Evolutionary conservation across 2,329 filamentous ascomycete species (phyloP), one percentile per base, ranked within the genome.

Genomic region (Phaeosphaeriaceae sp.): DNA sequence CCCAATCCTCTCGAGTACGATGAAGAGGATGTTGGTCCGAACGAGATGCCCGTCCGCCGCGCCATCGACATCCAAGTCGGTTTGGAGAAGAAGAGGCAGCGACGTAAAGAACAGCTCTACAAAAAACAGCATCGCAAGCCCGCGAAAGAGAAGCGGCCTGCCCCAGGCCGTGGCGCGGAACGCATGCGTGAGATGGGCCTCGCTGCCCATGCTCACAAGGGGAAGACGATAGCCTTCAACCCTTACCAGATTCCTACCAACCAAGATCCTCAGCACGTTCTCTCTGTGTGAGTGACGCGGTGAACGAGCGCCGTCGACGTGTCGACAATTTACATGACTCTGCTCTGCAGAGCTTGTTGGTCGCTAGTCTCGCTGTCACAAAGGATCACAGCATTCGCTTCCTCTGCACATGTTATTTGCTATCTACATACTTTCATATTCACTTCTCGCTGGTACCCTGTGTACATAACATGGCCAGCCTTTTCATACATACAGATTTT

Each of bases 21-120:
- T 33, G 78, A 81, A 20, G 76, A 79, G 40, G 75, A 78, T 48
- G 76, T 71, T 13, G 75, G 72, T 11, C 70, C 74, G n/a, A 73
- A 73, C 6, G 76, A 78, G 40, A 80, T 87, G 44, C 92, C 95
- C 63, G 86, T 92, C 10, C 91, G 95, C 62, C 92, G 93, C n/a
- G 93, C 95, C 36, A 96, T 99, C 66, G 95, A 98, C 78, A 99
- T 97, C 78, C 96, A 97, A 77, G 67, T 76, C 21, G 95, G 95
- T 9, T 86, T 99, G 1, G 95, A 99, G 81, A 90, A 91, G 79
- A 98, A 97, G 82, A 90, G 93, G 24, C 91, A 95, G 80, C 89
- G 95, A 64, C 91, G 95, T 68, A 93, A 91, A 80, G 93, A 98
- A 79, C 97, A 97, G 79, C 91, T 93, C 71, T 90, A 91, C 75